Base-by-base conservation (phyloP, 2,329 filamentous ascomycete genomes). In the Fusarium anguioides region DNA sequence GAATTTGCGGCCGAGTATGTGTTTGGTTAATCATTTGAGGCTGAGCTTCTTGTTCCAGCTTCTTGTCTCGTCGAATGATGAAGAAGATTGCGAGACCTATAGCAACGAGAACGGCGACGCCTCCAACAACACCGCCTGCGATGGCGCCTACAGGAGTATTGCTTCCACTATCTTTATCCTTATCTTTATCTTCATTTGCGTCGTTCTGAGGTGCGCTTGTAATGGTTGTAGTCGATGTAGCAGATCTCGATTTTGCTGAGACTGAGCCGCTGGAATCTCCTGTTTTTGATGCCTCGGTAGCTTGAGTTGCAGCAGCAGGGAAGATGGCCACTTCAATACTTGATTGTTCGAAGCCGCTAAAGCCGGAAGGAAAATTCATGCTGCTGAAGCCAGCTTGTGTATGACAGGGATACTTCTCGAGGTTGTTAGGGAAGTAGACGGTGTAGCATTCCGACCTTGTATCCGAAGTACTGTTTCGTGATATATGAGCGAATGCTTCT, bases 61-160 rank as follows among this genome's bases (percentile, higher is more conserved):
- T 62, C 6, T 42, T 68, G 55, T 40, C 65, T 35, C 60, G 37
- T n/a, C 65, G 65, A n/a, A 44, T 55, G 31, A 68, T 61, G 27
- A 61, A 52, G 44, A 68, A 40, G 17, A 68, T 37, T 26, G 12
- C 33, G 11, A 68, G 46, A 15, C 46, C 44, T 3, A 66, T 35
- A 20, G 40, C 21, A 3, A 59, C 60, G 10, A 68, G 50, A 31
- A 60, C 21, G 1, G 49, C 60, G 8, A 68, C 23, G 6, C 65
- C 65, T 41, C 64, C 65, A 26, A 68, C 47, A 8, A 62, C 65
- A n/a, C 65, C 65, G 4, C 60, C 65, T 26, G 35, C 65, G 4
- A 68, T 68, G 8, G 65, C 65, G 11, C 65, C 65, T 21, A 44
- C 35, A 17, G 39, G 48, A 17, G 20, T 64, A 6, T 46, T 64